These are phyloP conservation scores for Dittrichia graveolens DNA, from an alignment of 129 eudicot species.

Conservation along the genomic window DNA sequence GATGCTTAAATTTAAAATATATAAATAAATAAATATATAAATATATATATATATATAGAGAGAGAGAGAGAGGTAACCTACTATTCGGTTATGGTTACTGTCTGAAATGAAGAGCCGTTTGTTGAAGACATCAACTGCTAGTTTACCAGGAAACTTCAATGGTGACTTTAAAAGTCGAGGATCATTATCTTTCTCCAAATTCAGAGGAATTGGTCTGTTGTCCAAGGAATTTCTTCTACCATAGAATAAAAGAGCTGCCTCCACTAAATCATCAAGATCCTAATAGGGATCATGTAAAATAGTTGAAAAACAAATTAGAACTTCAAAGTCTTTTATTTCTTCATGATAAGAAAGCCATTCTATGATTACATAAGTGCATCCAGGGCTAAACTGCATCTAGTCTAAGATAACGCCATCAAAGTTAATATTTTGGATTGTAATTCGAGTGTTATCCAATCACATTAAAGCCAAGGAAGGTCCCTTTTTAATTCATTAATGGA, in stretches of 20 bases:
- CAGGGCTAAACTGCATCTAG: background rate
- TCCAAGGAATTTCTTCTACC: constrained; percentile 72
- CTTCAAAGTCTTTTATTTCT: background rate
- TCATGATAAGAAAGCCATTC: constrained; percentile 25
- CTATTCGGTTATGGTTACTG: constrained; percentile 97
- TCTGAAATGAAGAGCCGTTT: constrained; percentile 92
- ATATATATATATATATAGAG: constrained; percentile 4
- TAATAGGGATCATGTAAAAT: constrained; percentile 27
- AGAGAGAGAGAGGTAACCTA: constrained; percentile 41
- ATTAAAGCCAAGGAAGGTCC: constrained; percentile 8
- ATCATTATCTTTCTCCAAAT: constrained; percentile 92
- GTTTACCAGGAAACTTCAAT: constrained; percentile 93
- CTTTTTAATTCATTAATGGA: constrained; percentile 8
- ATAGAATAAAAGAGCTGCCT: constrained; percentile 83
- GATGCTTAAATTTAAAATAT: background rate
- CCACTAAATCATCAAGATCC: constrained; percentile 96
- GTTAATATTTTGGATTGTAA: too few species aligned
- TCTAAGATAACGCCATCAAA: background rate
- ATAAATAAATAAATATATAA: background rate
- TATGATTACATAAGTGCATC: constrained; percentile 13
- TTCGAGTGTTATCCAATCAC: background rate
- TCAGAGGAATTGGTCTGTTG: constrained; percentile 69
- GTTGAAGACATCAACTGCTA: constrained; percentile 84
- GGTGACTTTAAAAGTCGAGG: constrained; percentile 82
- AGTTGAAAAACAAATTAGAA: constrained; percentile 22